These are phyloP conservation scores for Meyerozyma elateridarum DNA, from an alignment of 1,139 yeast genomes.

Conservation along the genomic window DNA sequence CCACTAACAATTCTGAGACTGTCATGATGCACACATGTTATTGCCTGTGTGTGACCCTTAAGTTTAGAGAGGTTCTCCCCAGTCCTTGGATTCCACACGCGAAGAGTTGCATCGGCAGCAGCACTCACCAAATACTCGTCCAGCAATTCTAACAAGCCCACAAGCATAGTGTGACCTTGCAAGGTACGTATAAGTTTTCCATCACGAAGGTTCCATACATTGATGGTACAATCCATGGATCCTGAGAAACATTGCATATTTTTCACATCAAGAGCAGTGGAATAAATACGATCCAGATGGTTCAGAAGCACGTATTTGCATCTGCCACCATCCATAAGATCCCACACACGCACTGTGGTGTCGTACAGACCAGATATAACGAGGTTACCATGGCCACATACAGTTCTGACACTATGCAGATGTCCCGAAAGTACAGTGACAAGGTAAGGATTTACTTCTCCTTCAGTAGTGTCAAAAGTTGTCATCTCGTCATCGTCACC, in stretches of 20 bases:
- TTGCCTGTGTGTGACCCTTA: constrained; percentile 83
- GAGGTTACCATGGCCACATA: constrained; percentile 79
- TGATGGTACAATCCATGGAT: constrained; percentile 83
- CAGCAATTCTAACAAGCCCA: constrained; percentile 78
- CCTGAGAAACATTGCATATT: constrained; percentile 85
- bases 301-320: constrained; percentile 76
- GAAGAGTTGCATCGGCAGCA: constrained; percentile 88
- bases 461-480: constrained; percentile 34
- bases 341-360: constrained; percentile 90
- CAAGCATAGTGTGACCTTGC: constrained; percentile 85
- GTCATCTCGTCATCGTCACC: constrained; percentile 32
- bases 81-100: constrained; percentile 87
- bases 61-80: constrained; percentile 68
- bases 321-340: constrained; percentile 59
- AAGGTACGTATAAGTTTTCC: constrained; percentile 65
- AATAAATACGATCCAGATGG: constrained; percentile 82
- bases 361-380: constrained; percentile 91
- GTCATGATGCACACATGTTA: constrained; percentile 91
- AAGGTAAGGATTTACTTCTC: constrained; percentile 65
- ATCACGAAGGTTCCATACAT: constrained; percentile 81
- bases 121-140: constrained; percentile 85
- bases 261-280: constrained; percentile 74
- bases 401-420: constrained; percentile 80
- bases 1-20: constrained; percentile 85
- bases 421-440: constrained; percentile 81